These are phyloP conservation scores for Cryphonectria radicalis DNA, from an alignment of 2,329 filamentous ascomycete species.

Conservation along the genomic window DNA sequence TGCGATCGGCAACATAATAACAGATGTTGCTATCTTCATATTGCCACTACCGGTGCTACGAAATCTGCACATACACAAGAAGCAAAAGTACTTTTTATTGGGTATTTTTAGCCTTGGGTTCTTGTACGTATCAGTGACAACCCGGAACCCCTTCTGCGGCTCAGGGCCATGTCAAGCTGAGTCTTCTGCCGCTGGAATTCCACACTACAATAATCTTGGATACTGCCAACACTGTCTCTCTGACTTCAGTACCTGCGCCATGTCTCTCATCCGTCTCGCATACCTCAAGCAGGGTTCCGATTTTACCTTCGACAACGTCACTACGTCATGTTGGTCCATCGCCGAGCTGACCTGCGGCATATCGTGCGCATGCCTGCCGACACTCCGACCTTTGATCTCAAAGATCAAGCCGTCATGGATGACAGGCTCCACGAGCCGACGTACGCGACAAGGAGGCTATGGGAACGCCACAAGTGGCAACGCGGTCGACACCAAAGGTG, in stretches of 20 bases:
- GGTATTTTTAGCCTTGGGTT: slow-evolving; percentile 46
- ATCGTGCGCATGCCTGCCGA: slow-evolving; percentile 43
- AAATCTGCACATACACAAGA: slow-evolving; percentile 40
- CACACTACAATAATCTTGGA: not conserved
- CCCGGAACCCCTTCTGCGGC: not conserved
- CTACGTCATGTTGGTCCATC: slow-evolving; percentile 43
- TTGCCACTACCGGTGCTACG: slow-evolving; percentile 42
- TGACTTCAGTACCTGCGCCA: slow-evolving; percentile 40
- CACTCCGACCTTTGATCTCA: slow-evolving; percentile 38
- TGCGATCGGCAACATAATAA: slow-evolving; percentile 44
- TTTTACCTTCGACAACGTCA: slow-evolving; percentile 44
- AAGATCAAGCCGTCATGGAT: slow-evolving; percentile 31
- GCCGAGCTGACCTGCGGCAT: slow-evolving; percentile 42
- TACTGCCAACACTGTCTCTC: not conserved
- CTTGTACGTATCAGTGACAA: slow-evolving; percentile 38
- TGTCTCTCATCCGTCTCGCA: slow-evolving; percentile 45
- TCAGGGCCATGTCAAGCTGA: not conserved
- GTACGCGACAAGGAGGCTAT: not conserved
- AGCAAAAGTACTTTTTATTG: slow-evolving; percentile 40
- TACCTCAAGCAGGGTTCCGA: slow-evolving; percentile 42
- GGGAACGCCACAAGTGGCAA: slow-evolving; percentile 1
- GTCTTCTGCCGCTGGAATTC: not conserved
- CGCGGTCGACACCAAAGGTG: slow-evolving; percentile 4
- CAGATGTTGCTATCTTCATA: slow-evolving; percentile 43
- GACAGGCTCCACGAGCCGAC: slow-evolving; percentile 12